phyloP scores from a whole-genome alignment of 768 basidiomycete genomes.

The Baorangia bicolor region DNA sequence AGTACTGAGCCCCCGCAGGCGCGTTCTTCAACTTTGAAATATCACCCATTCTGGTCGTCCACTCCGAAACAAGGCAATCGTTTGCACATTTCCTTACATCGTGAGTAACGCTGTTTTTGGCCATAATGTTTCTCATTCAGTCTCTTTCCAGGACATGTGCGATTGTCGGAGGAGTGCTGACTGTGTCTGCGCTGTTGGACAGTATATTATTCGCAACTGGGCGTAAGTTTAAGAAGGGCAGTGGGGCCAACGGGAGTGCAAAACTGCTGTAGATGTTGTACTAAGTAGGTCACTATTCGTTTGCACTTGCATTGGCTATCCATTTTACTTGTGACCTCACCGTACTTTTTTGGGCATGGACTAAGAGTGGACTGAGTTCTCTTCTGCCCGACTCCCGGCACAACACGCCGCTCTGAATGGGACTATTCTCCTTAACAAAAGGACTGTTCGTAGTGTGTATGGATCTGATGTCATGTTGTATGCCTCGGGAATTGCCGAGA shows the following conservation, averaged over 20 bases:
- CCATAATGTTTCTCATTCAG: not conserved
- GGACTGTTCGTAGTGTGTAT: too few species aligned
- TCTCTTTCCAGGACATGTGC: conserved; percentile 75
- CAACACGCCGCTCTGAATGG: too few species aligned
- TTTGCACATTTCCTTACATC: conserved; percentile 99
- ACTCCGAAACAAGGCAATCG: conserved; percentile 86
- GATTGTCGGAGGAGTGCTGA: conserved; percentile 95
- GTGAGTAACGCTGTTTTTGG: conserved; percentile 46
- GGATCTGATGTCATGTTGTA: conserved; percentile 12
- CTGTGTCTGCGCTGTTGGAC: conserved; percentile 88
- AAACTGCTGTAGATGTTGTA: conserved; percentile 33
- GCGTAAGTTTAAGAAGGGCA: conserved; percentile 66
- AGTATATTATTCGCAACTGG: conserved; percentile 82
- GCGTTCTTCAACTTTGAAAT: conserved; percentile 95
- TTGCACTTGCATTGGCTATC: conserved; percentile 18
- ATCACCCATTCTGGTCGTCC: conserved; percentile 92
- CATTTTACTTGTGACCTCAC: conserved; percentile 1
- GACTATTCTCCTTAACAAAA: too few species aligned
- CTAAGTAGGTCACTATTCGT: conserved; percentile 2
- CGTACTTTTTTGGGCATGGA: not conserved
- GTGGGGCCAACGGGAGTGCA: conserved; percentile 27
- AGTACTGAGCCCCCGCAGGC: conserved; percentile 38
- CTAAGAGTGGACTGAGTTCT: conserved; percentile 24
- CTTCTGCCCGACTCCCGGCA: conserved; percentile 18
- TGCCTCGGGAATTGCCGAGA: conserved; percentile 25